phyloP scores from a whole-genome alignment of 805 yeast species.

The Pichia heedii region DNA sequence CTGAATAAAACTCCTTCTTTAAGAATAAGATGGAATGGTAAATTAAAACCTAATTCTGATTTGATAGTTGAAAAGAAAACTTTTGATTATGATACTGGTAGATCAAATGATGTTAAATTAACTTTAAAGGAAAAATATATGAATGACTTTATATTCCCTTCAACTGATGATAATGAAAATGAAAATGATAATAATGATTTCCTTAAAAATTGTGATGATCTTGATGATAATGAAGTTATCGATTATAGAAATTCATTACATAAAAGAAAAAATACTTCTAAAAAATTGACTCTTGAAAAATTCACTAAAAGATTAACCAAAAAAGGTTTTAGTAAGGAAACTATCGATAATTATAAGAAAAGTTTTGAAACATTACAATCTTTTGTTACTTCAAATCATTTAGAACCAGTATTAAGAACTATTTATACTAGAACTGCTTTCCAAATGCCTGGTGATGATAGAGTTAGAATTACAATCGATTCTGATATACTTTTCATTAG shows the following conservation, averaged over 20 bases:
- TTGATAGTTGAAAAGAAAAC: conserved; percentile 73
- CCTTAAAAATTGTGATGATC: conserved; percentile 10
- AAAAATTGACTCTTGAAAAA: conserved; percentile 31
- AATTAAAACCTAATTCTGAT: conserved; percentile 65
- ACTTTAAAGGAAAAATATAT: conserved; percentile 74
- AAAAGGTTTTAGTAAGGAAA: conserved; percentile 45
- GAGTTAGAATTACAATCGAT: conserved; percentile 83
- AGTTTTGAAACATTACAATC: conserved; percentile 53
- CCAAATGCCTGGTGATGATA: conserved; percentile 96
- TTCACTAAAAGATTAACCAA: conserved; percentile 53
- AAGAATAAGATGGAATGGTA: conserved; percentile 88
- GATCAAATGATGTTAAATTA: conserved; percentile 49
- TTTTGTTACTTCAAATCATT: conserved; percentile 53
- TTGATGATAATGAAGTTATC: conserved; percentile 9
- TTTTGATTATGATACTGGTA: conserved; percentile 44
- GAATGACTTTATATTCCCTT: conserved; percentile 48
- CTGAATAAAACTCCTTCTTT: conserved; percentile 58
- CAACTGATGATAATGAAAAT: conserved; percentile 6
- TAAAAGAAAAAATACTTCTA: conserved; percentile 17
- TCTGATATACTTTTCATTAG: conserved; percentile 80
- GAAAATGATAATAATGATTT: conserved; percentile 33
- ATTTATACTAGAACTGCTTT: conserved; percentile 88
- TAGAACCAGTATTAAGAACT: conserved; percentile 83
- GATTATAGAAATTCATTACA: conserved; percentile 5
- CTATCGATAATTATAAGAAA: conserved; percentile 41